A percentile compares a stretch with the other conserved stretches of the same genome.
Evolutionary conservation across 306 rosid genomes (phyloP).

Genomic region (Phaseolus lunatus): DNA sequence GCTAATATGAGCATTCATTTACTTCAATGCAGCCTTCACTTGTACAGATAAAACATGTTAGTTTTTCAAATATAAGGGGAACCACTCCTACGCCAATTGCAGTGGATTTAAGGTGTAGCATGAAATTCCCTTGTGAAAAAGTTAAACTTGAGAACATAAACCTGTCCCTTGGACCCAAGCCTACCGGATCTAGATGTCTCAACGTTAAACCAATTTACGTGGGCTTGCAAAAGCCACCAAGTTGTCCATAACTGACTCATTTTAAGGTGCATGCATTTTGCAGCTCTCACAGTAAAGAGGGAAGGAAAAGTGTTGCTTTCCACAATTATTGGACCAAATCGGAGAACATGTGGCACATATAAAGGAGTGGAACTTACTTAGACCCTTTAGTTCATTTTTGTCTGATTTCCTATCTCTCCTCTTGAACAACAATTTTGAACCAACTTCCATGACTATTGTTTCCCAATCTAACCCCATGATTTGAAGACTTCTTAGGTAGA

Average conservation of each 20-base stretch:
- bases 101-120: conserved; percentile 70
- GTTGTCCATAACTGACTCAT: conserved; percentile 41
- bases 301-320: neutral
- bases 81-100: conserved; percentile 53
- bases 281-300: neutral
- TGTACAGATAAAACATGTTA: conserved; percentile 54
- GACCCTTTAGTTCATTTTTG: neutral
- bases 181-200: conserved; percentile 48
- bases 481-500: conserved; percentile 12
- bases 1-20: conserved; percentile 15
- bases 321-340: neutral
- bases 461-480: conserved; percentile 16
- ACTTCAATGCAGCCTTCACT: conserved; percentile 63
- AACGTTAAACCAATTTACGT: conserved; percentile 50
- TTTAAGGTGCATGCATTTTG: neutral
- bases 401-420: conserved; percentile 5
- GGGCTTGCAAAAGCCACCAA: conserved; percentile 57
- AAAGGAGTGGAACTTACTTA: neutral
- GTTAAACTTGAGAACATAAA: conserved; percentile 55
- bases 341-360: neutral
- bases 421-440: neutral
- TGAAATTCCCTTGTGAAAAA: conserved; percentile 59
- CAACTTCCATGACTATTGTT: neutral
- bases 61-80: conserved; percentile 58
- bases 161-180: conserved; percentile 38